Evolutionary conservation across 2,329 filamentous ascomycete genomes (phyloP), one percentile per base, ranked within the genome.

Genomic region (Paracoccidioides lutzii): DNA sequence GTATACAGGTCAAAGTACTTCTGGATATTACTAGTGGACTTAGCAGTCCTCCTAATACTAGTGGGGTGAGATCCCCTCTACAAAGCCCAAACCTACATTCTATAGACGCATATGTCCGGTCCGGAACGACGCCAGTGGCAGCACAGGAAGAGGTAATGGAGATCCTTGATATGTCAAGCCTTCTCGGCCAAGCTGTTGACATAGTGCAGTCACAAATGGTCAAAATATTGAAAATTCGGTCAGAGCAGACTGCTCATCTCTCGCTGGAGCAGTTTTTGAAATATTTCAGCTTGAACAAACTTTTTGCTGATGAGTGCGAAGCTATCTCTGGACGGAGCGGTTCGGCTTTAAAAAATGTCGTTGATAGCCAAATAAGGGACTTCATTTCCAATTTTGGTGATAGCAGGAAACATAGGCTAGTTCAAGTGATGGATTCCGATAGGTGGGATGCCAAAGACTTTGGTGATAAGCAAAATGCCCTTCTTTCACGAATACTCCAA

Each of bases 1-100:
- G 88, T 15, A 90, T 89, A 0, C 91, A 97, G 67, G 87, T 93
- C 55, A 98, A 98, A 69, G 84, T 97, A 8, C 73, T 98, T n/a
- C 77, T 98, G 8, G 93, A 98, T 69, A 87, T 95, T 22, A 93
- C 90, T 0, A 95, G 90, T 67, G 59, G 57, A 22, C 35, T 61
- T 14, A 58, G 52, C n/a, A 51, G 40, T 44, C 52, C 43, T 9
- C 58, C 49, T 40, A 54, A 44, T 22, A 32, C 54, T 28, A 35
- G 53, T 32, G 46, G 52, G 3, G 46, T 51, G 41, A 72, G 70
- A 57, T 79, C 78, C 0, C 76, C 78, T 14, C 68, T 73, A 12
- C 71, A 70, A 59, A 79, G 76, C 57, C 77, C 56, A 9, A 59
- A 52, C 43, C 35, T 55, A n/a, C 69, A 73, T 41, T 73, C 65